Conservation (phyloP, 73 alveolate genomes). For the Tetrahymena thermophila region DNA sequence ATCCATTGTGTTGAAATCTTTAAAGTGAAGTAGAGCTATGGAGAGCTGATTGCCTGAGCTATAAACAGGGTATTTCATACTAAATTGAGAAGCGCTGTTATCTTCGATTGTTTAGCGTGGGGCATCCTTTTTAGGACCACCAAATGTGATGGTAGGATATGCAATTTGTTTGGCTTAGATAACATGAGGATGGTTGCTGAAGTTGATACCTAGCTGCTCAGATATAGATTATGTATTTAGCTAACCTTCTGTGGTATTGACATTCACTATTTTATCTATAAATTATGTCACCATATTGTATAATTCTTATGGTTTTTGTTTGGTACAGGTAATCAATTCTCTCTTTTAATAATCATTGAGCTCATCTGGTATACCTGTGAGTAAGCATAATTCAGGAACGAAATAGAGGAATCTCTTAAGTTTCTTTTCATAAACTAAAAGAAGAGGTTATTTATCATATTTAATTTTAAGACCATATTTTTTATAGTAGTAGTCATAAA, state of each 20-base stretch:
- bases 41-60: not conserved
- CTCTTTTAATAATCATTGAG: not conserved
- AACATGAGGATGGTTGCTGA: not conserved
- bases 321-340: not conserved
- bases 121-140: not conserved
- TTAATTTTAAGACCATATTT: not conserved
- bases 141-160: not conserved
- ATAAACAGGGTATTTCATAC: not conserved
- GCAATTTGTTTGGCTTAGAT: not conserved
- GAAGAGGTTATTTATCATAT: not conserved
- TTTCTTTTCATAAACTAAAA: not conserved
- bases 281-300: not conserved
- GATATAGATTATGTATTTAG: not conserved
- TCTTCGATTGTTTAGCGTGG: not conserved
- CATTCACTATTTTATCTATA: not conserved
- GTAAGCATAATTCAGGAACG: not conserved
- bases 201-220: not conserved
- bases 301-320: not conserved
- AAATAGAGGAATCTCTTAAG: not conserved
- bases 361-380: not conserved
- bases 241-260: not conserved
- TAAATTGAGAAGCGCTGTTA: not conserved
- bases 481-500: not conserved
- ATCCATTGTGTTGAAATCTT: not conserved
- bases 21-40: not conserved